Evolutionary conservation across 225 moss, liverwort and hornwort genomes (phyloP), one percentile per base, ranked within the genome.

Genomic region (Asterella californica): DNA sequence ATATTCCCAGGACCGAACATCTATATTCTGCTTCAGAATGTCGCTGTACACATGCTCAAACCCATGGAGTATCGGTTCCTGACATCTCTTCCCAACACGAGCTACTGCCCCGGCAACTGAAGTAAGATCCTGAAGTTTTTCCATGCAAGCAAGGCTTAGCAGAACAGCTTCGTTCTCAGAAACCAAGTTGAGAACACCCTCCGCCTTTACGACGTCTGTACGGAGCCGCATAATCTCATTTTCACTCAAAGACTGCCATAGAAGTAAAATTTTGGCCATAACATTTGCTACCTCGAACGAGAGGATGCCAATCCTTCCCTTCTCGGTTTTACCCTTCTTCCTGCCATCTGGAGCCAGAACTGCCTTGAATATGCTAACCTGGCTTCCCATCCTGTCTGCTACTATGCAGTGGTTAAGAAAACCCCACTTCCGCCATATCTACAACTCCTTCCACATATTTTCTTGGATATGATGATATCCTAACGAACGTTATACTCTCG

Each of bases 241-340:
- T 27, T 99, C 99, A 79, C 92, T 90, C 60, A 99, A 88, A 38
- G 99, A 99, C 81, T 99, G 99, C 99, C 95, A 99, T 45, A 99
- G 93, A 46, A 90, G 91, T 85, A 99, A 87, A 74, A 93, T 92
- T 86, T 95, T 99, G 42, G 99, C 92, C 99, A 99, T 99, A 32
- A 93, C 95, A 85, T 93, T 99, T 27, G 99, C 99, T 57, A 95
- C 99, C 85, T 99, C 99, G 53, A 99, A 99, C 27, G 95, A 92
- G 78, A 99, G 99, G 32, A 99, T 99, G 54, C 88, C 99, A 65
- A 99, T 94, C 84, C 80, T 93, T 59, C 72, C 88, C 78, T 93
- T 99, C 76, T 92, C 95, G 21, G 84, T 48, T 84, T 89, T 93
- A 64, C 87, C 85, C 79, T 88, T 93, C 61, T 73, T 91, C 84